Base-by-base conservation (phyloP, 2,329 filamentous ascomycete species). In the Sarocladium brachiariae region DNA sequence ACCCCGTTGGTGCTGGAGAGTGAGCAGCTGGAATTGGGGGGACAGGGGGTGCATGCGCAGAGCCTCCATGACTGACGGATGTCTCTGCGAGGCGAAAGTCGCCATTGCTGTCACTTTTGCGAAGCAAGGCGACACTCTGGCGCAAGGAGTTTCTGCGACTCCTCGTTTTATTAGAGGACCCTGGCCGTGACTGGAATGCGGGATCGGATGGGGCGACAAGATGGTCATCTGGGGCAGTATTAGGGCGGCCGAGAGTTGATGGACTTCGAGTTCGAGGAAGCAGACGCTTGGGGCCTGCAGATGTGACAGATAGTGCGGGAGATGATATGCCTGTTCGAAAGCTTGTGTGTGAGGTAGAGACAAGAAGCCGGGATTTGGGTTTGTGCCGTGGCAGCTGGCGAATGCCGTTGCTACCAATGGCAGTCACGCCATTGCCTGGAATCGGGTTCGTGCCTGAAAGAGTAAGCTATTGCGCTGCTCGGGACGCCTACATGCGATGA, bases 371-470 rank as follows among this genome's bases (percentile, higher is more conserved):
- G 10, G 51, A 35, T 16, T 39, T 50, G 41, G 34, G 50, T 27
- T 50, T 51, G n/a, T 51, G 48, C 11, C 51, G 49, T 6, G 53
- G 49, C 8, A 52, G 45, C 10, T 41, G 49, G 23, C 51, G 48
- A 18, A 55, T 50, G 11, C 52, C 51, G n/a, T 31, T 39, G 18
- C 46, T 49, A 16, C 46, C 46, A 19, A 55, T 38, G 10, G 51
- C 52, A 19, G 45, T 55, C n/a, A 52, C 51, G 16, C 53, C 53
- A 45, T 55, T 55, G 10, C 53, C 53, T 8, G 37, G 21, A 19
- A 55, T 50, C 8, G 53, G 53, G 13, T 53, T 38, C 4, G 34
- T 43, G 10, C 53, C 51, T 52, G 21, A 34, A n/a, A 11, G 21
- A 14, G 33, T 34, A n/a, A 51, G 41, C 23, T 38, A 13, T 47